These are phyloP conservation scores for Penicillium canescens DNA, from an alignment of 495 filamentous ascomycete genomes.

Conservation along the genomic window DNA sequence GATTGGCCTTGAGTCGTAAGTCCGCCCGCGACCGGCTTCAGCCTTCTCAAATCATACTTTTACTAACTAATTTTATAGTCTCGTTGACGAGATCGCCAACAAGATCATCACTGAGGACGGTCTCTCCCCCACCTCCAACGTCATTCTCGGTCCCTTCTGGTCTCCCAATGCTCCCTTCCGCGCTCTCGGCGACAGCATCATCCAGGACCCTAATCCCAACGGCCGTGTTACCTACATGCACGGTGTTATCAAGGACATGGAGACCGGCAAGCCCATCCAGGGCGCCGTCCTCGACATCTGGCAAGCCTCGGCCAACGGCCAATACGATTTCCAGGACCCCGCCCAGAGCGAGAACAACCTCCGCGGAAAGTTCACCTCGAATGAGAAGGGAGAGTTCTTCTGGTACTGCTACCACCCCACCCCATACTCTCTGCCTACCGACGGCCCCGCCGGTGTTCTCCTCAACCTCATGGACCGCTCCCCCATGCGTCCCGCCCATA, in stretches of 20 bases:
- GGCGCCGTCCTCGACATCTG: constrained; percentile 80
- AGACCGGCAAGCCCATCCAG: constrained; percentile 68
- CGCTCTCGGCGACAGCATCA: constrained; percentile 66
- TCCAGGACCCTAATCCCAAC: constrained; percentile 63
- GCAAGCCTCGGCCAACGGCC: constrained; percentile 81
- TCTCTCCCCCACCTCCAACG: constrained; percentile 72
- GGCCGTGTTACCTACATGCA: constrained; percentile 73
- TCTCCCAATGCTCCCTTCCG: constrained; percentile 80
- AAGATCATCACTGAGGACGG: constrained; percentile 71
- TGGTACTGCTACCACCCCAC: constrained; percentile 86
- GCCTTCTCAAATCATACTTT: not conserved
- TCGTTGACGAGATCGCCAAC: constrained; percentile 85
- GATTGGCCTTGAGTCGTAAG: constrained; percentile 78
- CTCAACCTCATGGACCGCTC: constrained; percentile 72
- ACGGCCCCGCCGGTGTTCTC: constrained; percentile 71
- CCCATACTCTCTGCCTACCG: constrained; percentile 74
- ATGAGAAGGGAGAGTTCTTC: constrained; percentile 73
- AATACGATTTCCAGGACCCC: constrained; percentile 89
- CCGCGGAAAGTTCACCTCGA: constrained; percentile 76
- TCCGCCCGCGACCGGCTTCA: constrained; percentile 1
- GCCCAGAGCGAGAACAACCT: constrained; percentile 79
- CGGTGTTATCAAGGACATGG: constrained; percentile 70
- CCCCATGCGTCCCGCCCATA: constrained; percentile 50
- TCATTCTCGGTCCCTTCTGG: constrained; percentile 89
- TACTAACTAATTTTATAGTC: constrained; percentile 36